Base-by-base conservation (phyloP, 1,284 basidiomycete species). In the Xerocomus nothofagi region DNA sequence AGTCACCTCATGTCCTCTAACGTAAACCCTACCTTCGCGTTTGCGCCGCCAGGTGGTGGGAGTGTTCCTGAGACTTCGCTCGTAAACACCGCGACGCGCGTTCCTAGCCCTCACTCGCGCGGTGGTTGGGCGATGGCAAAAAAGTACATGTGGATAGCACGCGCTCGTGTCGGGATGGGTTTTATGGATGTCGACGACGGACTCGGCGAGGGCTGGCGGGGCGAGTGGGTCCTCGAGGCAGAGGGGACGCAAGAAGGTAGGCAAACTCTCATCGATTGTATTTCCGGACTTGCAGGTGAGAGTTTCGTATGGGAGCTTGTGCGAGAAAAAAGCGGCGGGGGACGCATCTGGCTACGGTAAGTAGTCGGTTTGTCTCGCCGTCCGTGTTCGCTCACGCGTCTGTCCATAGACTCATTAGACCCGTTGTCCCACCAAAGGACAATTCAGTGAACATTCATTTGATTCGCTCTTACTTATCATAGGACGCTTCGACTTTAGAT, bases 181-280 rank as follows among this genome's bases (percentile, higher is more conserved):
- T 73, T 51, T 65, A 59, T 50, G 57, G 63, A 57, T 58, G 57
- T 58, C 55, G 66, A 66, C 44, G 65, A 67, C 45, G 72, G 69
- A 30, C 71, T 86, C 30, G 84, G 83, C 11, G 74, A 78, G 20
- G 86, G 84, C 1, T 90, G 86, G 86, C 71, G 76, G 33, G 83
- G 84, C 2, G 84, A 87, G 56, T 90, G 86, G 87, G 71, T 87
- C 23, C 71, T 90, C 21, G 85, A 89, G 65, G 81, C 78, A 3
- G 84, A 87, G 52, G 87, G 87, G 2, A 89, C 86, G 17, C 72
- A 68, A 20, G 86, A 90, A 63, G 87, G 86, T 4, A 71, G 76
- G 44, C 71, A 77, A 58, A 64, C 70, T 5, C 64, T 89, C 36
- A 50, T 83, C n/a, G 74, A 81, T 51, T 82, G 80, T 53, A 59